Evolutionary conservation across 495 filamentous ascomycete genomes (phyloP).

Genomic region (Sabuloglossum arenarium): DNA sequence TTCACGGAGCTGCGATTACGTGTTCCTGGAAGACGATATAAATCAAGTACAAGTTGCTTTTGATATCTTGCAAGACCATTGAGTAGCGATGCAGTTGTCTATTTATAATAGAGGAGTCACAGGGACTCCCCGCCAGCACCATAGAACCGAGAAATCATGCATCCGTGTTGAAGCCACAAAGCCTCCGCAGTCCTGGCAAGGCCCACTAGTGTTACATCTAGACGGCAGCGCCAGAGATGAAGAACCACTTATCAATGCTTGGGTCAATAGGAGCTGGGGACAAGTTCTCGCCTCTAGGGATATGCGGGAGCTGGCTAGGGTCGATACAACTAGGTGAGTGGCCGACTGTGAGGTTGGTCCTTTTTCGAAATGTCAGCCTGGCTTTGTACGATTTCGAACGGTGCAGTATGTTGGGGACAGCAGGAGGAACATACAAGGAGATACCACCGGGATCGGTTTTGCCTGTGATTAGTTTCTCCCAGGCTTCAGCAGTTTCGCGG

Average conservation of each 20-base stretch:
- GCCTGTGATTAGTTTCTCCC: slow-evolving; percentile 87
- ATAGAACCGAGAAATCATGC: not conserved
- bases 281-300: slow-evolving; percentile 58
- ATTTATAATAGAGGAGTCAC: slow-evolving; percentile 6
- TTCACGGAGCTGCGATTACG: not conserved
- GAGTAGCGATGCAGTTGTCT: not conserved
- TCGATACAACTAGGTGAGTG: slow-evolving; percentile 48
- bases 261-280: slow-evolving; percentile 76
- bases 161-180: not conserved
- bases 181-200: not conserved
- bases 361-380: slow-evolving; percentile 14
- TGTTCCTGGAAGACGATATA: not conserved
- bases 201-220: slow-evolving; percentile 21
- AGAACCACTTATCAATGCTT: slow-evolving; percentile 99
- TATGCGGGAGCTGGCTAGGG: slow-evolving; percentile 39
- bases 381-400: slow-evolving; percentile 42
- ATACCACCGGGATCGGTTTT: slow-evolving; percentile 58
- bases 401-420: not conserved
- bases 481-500: slow-evolving; percentile 87
- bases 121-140: not conserved
- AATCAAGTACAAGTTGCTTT: not conserved
- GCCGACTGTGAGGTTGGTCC: slow-evolving; percentile 55
- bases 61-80: not conserved
- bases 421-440: slow-evolving; percentile 46
- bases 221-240: slow-evolving; percentile 92